Conservation (phyloP, 1,284 basidiomycete species). For the Fistulina hepatica region DNA sequence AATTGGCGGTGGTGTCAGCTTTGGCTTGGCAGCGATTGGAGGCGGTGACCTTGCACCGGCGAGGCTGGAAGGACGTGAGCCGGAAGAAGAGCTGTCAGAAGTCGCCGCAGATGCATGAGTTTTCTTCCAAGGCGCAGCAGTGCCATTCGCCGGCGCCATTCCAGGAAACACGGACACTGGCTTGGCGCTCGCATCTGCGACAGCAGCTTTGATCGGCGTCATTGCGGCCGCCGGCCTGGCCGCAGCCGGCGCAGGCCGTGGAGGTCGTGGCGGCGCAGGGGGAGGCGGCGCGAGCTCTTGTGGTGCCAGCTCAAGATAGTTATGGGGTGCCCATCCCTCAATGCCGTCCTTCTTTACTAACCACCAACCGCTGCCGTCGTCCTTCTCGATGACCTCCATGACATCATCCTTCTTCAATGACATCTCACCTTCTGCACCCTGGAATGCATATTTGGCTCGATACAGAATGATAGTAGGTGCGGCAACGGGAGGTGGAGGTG, state of each 20-base stretch:
- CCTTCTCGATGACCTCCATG: constrained; percentile 89
- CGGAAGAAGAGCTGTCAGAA: constrained; percentile 33
- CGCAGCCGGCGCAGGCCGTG: constrained; percentile 24
- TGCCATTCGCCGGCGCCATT: constrained; percentile 52
- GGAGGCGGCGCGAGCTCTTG: constrained; percentile 48
- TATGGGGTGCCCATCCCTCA: constrained; percentile 94
- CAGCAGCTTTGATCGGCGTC: constrained; percentile 32
- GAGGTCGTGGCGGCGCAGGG: constrained; percentile 60
- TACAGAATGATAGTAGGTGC: constrained; percentile 69
- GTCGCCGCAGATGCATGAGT: constrained; percentile 26
- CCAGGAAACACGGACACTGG: constrained; percentile 68
- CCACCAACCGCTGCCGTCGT: constrained; percentile 97
- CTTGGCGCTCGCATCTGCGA: constrained; percentile 49
- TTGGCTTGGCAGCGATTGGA: constrained; percentile 41
- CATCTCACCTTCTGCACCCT: constrained; percentile 89
- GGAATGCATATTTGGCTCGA: constrained; percentile 81
- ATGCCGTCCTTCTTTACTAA: constrained; percentile 75
- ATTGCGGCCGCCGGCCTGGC: constrained; percentile 22
- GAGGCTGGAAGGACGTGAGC: constrained; percentile 45
- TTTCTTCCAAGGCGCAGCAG: constrained; percentile 67
- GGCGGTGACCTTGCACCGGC: constrained; percentile 37
- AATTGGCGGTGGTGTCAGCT: constrained; percentile 41
- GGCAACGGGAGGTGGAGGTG: constrained; percentile 53
- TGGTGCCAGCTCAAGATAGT: constrained; percentile 79
- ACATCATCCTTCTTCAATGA: constrained; percentile 82